These are phyloP conservation scores for Penicillium sp. DNA, from an alignment of 2,329 filamentous ascomycete species.

Conservation along the genomic window DNA sequence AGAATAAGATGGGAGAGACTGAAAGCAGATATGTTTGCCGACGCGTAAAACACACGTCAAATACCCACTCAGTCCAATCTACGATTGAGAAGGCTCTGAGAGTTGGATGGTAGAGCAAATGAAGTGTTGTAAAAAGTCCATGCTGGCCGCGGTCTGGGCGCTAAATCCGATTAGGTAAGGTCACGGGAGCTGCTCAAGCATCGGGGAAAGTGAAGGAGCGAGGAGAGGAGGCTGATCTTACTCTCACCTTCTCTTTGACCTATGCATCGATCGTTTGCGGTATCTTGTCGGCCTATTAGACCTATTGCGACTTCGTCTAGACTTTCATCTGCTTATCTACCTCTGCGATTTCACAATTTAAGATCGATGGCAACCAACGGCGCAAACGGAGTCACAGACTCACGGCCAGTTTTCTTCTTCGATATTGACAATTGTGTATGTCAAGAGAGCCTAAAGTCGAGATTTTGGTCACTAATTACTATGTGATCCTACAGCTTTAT, in stretches of 20 bases:
- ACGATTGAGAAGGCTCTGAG: conserved; percentile 2
- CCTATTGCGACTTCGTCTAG: conserved; percentile 1
- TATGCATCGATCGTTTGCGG: conserved; percentile 15
- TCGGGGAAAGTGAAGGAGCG: background rate
- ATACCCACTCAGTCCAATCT: conserved; percentile 6
- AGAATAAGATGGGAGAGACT: conserved; percentile 6
- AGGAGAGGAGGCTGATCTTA: background rate
- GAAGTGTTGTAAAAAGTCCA: conserved; percentile 7
- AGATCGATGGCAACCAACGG: conserved; percentile 21
- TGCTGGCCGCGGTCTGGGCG: conserved; percentile 3
- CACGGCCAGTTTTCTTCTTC: conserved; percentile 59
- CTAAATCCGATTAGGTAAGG: conserved; percentile 17
- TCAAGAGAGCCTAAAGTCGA: conserved; percentile 9
- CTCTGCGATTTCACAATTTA: conserved; percentile 3
- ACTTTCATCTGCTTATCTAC: background rate
- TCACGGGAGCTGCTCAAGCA: background rate
- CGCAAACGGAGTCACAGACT: conserved; percentile 23
- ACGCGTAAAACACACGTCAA: background rate
- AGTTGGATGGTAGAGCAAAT: conserved; percentile 8
- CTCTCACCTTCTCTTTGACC: background rate
- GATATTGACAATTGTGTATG: conserved; percentile 93
- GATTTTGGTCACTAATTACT: background rate
- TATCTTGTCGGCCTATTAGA: conserved; percentile 5
- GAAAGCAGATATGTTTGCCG: background rate
- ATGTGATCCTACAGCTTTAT: conserved; percentile 54